Evolutionary conservation across 352 stramenopile genomes (phyloP).

Genomic region (Globisporangium nagaii): DNA sequence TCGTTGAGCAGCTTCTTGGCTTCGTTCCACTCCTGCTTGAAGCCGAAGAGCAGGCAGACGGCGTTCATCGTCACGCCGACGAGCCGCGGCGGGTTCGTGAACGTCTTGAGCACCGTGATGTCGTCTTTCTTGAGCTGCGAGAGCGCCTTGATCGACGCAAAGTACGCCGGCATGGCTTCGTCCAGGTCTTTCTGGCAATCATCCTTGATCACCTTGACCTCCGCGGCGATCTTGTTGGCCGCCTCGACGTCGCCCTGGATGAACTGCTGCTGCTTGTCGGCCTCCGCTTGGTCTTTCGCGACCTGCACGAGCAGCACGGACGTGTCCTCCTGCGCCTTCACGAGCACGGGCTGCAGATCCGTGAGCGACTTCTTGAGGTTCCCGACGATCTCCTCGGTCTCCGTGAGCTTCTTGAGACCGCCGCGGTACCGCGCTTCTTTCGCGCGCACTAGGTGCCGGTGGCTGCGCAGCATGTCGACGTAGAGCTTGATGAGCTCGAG

Average conservation of each 20-base stretch:
- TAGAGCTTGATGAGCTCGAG: conserved; percentile 94
- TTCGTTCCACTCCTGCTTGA: conserved; percentile 90
- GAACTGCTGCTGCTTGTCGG: conserved; percentile 88
- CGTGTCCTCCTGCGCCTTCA: conserved; percentile 88
- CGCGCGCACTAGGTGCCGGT: conserved; percentile 75
- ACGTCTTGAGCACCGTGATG: conserved; percentile 90
- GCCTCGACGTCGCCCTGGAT: conserved; percentile 90
- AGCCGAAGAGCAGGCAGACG: conserved; percentile 86
- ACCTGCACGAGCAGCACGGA: conserved; percentile 82
- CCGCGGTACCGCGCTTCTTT: conserved; percentile 82
- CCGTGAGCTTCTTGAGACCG: conserved; percentile 89
- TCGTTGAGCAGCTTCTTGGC: conserved; percentile 89
- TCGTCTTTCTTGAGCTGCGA: conserved; percentile 90
- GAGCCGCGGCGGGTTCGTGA: conserved; percentile 85
- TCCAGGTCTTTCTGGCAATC: conserved; percentile 92
- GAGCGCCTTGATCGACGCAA: conserved; percentile 87
- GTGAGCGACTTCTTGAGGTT: conserved; percentile 89
- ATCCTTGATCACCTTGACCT: conserved; percentile 92
- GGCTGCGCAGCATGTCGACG: conserved; percentile 85
- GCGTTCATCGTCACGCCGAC: conserved; percentile 91
- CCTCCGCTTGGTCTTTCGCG: conserved; percentile 87
- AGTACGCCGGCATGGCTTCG: conserved; percentile 91
- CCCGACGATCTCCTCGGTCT: conserved; percentile 91
- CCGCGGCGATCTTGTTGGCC: conserved; percentile 86
- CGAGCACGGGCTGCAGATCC: conserved; percentile 88